These are phyloP conservation scores for Chaetomium sp. DNA, from an alignment of 2,329 filamentous ascomycete genomes.

Conservation along the genomic window DNA sequence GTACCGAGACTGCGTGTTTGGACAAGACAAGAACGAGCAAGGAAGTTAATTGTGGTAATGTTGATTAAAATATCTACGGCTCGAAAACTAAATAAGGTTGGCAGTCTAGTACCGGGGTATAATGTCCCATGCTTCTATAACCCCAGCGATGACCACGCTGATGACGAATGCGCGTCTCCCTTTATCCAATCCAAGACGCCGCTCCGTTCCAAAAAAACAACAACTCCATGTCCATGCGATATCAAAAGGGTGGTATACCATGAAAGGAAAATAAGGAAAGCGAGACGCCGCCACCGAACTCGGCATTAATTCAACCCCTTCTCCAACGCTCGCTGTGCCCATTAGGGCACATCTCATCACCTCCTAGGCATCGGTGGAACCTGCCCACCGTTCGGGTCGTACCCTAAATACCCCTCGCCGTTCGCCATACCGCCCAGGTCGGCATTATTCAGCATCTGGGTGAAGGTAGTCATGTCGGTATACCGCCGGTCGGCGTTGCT, in stretches of 20 bases:
- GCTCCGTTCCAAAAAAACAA: not conserved
- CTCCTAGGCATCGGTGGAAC: slow-evolving; percentile 12
- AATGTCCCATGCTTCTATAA: slow-evolving; percentile 15
- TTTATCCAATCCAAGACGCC: slow-evolving; percentile 7
- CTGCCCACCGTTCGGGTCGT: slow-evolving; percentile 12
- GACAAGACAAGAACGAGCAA: not conserved
- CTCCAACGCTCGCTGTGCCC: not conserved
- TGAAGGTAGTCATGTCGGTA: slow-evolving; percentile 51
- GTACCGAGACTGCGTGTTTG: not conserved
- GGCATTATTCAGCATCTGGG: slow-evolving; percentile 56
- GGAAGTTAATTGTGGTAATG: not conserved
- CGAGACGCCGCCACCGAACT: not conserved
- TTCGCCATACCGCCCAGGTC: slow-evolving; percentile 47
- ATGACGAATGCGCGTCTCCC: not conserved
- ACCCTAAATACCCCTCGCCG: slow-evolving; percentile 48
- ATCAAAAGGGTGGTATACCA: not conserved
- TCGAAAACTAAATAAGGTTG: not conserved
- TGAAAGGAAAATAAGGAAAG: not conserved
- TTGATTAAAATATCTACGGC: slow-evolving; percentile 15
- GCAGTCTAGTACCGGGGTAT: slow-evolving; percentile 18
- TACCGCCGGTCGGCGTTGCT: slow-evolving; percentile 21
- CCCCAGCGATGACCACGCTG: not conserved
- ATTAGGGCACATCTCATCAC: slow-evolving; percentile 5
- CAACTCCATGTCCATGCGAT: slow-evolving; percentile 4
- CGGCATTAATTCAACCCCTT: not conserved